Evolutionary conservation across 1,139 yeast genomes (phyloP), one percentile per base, ranked within the genome.

Genomic region (Hanseniaspora gamundiae): DNA sequence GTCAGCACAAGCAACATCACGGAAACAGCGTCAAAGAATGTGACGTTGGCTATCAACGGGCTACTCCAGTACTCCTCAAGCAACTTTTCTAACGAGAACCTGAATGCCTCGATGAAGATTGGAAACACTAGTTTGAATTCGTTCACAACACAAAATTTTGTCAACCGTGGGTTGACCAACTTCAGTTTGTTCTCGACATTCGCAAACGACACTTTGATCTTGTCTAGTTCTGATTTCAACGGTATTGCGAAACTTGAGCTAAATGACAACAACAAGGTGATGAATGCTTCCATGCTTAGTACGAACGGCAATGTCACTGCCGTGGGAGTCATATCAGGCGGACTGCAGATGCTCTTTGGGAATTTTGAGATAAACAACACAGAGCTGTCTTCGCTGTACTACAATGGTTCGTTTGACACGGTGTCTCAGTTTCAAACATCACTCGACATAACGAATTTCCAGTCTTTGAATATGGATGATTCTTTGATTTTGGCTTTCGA

Each of bases 41-140:
- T 55, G 2, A 50, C 57, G 1, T 58, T 69, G 41, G 49, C 64
- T 5, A 52, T 87, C 45, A 81, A 82, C 58, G 93, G 94, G 2
- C 56, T 91, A 38, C 85, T 88, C 58, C 96, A 91, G 62, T 91
- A 80, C 61, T 78, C 86, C 0, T 65, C 79, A 41, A 65, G 74
- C 3, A 86, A 87, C 58, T 85, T 83, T 57, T 66, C 91, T 0
- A 51, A 58, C 13, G 57, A 60, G 21, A 55, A 58, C 2, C 53
- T 60, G 10, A 56, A 59, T 38, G 62, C 67, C 47, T 64, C 48
- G 45, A 65, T 6, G 61, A 64, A 43, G 62, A 66, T 84, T 39
- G 85, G 87, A 0, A 77, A 82, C 54, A 77, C 93, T 0, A 65
- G 83, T 0, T 64, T 88, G 43, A 85, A 85, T 52, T 49, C 70